Evolutionary conservation across 495 filamentous ascomycete genomes (phyloP).

Genomic region (Tuber brumale): DNA sequence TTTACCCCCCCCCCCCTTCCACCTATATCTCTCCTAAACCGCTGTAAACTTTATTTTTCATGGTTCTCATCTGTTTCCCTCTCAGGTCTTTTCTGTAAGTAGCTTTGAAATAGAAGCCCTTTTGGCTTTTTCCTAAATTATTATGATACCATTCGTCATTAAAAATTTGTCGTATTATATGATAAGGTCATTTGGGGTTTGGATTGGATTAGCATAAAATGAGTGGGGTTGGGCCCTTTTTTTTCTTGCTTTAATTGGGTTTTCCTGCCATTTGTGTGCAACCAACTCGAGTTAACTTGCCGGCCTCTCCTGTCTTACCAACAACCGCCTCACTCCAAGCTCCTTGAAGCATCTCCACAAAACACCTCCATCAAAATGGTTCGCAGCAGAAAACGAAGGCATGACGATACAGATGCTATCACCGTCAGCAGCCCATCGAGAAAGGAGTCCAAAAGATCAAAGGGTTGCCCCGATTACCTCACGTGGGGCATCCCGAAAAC

Average conservation of each 20-base stretch:
- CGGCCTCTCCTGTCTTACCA: not conserved
- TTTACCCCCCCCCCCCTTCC: not conserved
- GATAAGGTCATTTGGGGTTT: too few relatives aligned
- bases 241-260: not conserved
- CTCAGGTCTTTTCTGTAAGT: not conserved
- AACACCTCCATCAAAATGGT: slow-evolving; percentile 16
- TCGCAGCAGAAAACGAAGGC: slow-evolving; percentile 30
- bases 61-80: not conserved
- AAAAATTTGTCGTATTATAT: not conserved
- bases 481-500: not conserved
- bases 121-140: not conserved
- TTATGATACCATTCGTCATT: not conserved
- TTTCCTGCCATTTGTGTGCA: not conserved
- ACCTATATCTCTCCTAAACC: not conserved
- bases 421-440: slow-evolving; percentile 13
- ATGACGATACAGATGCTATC: slow-evolving; percentile 28
- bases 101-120: not conserved
- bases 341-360: not conserved
- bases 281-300: not conserved
- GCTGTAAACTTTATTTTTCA: not conserved
- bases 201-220: not conserved
- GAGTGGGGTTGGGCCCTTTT: not conserved
- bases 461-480: slow-evolving; percentile 7
- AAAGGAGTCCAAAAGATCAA: slow-evolving; percentile 26
- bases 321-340: slow-evolving; percentile 4